Percentiles rank a stretch among this genome's conserved stretches.
Evolutionary conservation across 352 stramenopile species (phyloP).

Genomic region (Phytopythium ostracodes): DNA sequence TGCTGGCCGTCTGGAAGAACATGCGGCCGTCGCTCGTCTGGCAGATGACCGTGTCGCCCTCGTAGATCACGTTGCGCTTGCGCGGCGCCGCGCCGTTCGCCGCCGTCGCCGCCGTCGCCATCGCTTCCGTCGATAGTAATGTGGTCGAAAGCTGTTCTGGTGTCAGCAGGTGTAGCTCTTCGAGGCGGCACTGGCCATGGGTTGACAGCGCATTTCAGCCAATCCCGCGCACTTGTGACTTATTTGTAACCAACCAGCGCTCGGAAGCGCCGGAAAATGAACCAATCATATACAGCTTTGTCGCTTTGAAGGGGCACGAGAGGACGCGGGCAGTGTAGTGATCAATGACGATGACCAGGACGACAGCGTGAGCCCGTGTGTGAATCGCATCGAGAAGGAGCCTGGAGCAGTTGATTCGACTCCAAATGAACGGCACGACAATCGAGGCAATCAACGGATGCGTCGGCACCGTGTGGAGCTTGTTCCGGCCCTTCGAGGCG

Average conservation of each 20-base stretch:
- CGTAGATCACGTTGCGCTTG: conserved; percentile 74
- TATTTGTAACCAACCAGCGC: neutral
- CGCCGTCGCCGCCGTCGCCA: conserved; percentile 8
- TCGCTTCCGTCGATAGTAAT: neutral
- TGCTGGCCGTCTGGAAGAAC: conserved; percentile 79
- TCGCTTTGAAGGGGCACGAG: neutral
- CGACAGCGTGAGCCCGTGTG: too few species aligned
- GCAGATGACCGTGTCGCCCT: conserved; percentile 85
- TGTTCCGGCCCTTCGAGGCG: neutral
- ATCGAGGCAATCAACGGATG: neutral
- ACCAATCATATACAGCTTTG: neutral
- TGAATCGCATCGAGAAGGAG: neutral
- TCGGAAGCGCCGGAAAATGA: neutral
- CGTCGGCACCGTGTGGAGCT: neutral
- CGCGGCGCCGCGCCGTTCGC: conserved; percentile 13
- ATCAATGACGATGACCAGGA: neutral
- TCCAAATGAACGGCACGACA: neutral
- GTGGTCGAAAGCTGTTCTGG: neutral
- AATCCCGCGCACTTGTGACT: neutral
- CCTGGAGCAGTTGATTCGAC: neutral
- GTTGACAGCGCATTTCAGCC: conserved; percentile 8
- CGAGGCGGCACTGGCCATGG: neutral
- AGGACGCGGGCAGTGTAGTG: neutral
- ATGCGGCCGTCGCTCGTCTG: conserved; percentile 81
- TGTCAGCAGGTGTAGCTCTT: neutral